Evolutionary conservation across 2,329 filamentous ascomycete genomes (phyloP), one percentile per base, ranked within the genome.

Genomic region (Penicillium hesseltinei): DNA sequence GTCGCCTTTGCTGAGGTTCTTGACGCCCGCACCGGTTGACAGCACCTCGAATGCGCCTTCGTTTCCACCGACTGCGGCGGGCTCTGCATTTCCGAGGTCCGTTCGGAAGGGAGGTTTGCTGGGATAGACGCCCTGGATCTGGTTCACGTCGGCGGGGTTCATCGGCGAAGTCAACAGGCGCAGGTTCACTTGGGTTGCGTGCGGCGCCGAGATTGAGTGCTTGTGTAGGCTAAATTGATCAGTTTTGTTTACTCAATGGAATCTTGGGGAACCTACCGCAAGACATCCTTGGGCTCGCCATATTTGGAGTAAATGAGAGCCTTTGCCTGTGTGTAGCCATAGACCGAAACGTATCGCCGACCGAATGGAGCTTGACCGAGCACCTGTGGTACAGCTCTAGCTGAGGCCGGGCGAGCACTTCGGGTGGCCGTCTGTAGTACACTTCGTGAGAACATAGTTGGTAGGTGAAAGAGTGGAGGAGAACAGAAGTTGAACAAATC

Each of bases 81-180:
- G 91, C 25, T 86, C 80, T 1, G 85, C 65, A 0, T 92, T 97
- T 56, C 92, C 90, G 54, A 99, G 85, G 1, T 85, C 76, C 6
- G 86, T 87, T 19, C 85, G 87, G 76, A 96, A 92, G 44, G 83
- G 80, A 0, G 92, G 92, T 72, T 91, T 91, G 45, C 87, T 87
- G 60, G 93, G 93, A 78, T 99, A 99, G 4, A 93, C 92, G 64
- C 94, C 94, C 80, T 99, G 94, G 69, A 99, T 90, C 69, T 93
- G 93, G 81, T 99, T 99, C 75, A 99, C 90, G 78, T 99, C 94
- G 70, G 94, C 92, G 25, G 94, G 94, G 79, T 99, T 99, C 75
- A 99, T 91, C 56, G 94, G 91, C 1, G 92, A 87, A 33, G 92
- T 90, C 68, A 99, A 90, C 68, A 94, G 88, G 74, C 91, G 91